A percentile compares a stretch with the other conserved stretches of the same genome.
Conservation (phyloP, 2,329 filamentous ascomycete genomes). For the Teratosphaeria epicoccoides region DNA sequence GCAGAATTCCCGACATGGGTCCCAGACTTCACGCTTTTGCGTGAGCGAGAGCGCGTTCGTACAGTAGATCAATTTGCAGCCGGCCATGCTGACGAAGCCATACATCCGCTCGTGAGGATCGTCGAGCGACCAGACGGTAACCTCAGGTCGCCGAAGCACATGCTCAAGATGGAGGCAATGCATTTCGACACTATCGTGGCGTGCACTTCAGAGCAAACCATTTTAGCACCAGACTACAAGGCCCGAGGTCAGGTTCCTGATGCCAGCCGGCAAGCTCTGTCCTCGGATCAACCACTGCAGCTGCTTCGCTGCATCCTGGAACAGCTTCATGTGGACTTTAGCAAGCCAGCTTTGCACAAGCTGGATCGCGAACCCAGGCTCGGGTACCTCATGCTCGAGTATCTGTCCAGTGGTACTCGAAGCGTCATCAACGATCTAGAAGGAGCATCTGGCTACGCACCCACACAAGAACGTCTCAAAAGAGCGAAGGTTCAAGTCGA, state of each 20-base stretch:
- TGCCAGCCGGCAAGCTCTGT: constrained; percentile 6
- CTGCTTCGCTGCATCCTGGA: constrained; percentile 9
- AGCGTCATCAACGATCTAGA: constrained; percentile 10
- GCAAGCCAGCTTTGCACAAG: neutral
- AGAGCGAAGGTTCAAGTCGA: neutral
- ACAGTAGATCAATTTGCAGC: constrained; percentile 7
- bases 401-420: constrained; percentile 10
- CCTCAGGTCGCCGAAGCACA: neutral
- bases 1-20: constrained; percentile 10
- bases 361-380: constrained; percentile 8
- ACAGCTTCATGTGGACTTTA: constrained; percentile 8
- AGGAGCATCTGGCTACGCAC: neutral
- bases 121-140: neutral
- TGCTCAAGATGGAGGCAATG: constrained; percentile 6
- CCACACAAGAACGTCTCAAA: neutral
- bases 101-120: neutral
- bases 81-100: constrained; percentile 3
- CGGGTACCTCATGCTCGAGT: constrained; percentile 14
- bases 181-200: constrained; percentile 9
- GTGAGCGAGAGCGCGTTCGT: constrained; percentile 1
- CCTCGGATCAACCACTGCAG: constrained; percentile 3
- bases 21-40: constrained; percentile 2
- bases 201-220: constrained; percentile 5
- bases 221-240: constrained; percentile 5
- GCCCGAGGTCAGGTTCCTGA: constrained; percentile 3